Evolutionary conservation across 768 basidiomycete genomes (phyloP), one percentile per base, ranked within the genome.

Genomic region (Podaxis sp.): DNA sequence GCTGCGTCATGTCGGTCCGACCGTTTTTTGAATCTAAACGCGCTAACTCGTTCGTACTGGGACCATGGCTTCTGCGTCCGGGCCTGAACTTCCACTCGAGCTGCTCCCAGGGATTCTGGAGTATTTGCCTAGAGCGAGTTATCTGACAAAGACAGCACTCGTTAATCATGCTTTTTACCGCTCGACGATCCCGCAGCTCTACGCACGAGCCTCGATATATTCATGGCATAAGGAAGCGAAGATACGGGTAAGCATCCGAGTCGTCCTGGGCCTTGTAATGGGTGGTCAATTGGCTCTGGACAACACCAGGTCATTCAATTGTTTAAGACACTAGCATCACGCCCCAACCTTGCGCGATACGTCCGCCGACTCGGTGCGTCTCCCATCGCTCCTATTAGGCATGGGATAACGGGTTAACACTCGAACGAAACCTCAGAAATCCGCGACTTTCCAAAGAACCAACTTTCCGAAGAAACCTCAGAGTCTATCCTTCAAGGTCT

Each of bases 181-280:
- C 1, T 85, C 85, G 63, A 79, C 85, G 0, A 70, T 74, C 2
- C 74, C 79, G 9, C 62, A 70, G 28, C 75, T 93, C 23, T 93
- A 93, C 65, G 74, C 79, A 25, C 75, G 78, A 11, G 77, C 86
- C 16, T 79, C 75, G 47, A 84, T 92, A 48, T 87, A 85, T 70
- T 79, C 89, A 14, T 91, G 89, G 90, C 83, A 90, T 59, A 86
- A 75, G 64, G 79, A 85, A 35, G 80, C 78, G 13, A 92, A 89
- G 67, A 67, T 65, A 7, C 88, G 80, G 78, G 89, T 86, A 64
- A 55, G 66, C 58, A 23, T 32, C 48, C 44, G 28, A 21, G 1
- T 6, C 18, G 7, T 14, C 50, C 16, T 21, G n/a, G 4, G 40
- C 32, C 14, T 3, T 44, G 18, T 16, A 40, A 44, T 50, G 13